Percentiles rank a stretch among this genome's conserved stretches.
Evolutionary conservation across 78 protist species (phyloP).

Genomic region (Protostelium mycophagum): DNA sequence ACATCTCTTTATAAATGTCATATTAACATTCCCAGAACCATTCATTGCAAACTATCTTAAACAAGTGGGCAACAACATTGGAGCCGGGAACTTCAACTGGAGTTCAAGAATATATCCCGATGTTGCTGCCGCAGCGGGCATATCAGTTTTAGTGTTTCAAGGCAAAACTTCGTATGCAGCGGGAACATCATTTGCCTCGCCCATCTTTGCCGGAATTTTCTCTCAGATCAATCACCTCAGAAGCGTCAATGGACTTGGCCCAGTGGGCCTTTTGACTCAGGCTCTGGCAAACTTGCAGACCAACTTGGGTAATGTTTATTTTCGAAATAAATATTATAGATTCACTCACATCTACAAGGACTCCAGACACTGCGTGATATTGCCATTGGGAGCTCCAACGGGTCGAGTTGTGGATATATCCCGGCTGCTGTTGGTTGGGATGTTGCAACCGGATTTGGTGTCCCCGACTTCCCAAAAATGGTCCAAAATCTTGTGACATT

Average conservation of each 20-base stretch:
- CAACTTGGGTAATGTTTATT: too few species aligned
- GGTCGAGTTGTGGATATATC: neutral
- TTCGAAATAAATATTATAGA: too few species aligned
- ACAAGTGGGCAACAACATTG: too few species aligned
- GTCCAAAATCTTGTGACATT: too few species aligned
- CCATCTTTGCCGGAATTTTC: neutral
- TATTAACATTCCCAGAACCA: too few species aligned
- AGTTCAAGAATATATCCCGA: neutral
- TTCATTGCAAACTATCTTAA: too few species aligned
- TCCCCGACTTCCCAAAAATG: too few species aligned
- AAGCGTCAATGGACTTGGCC: neutral
- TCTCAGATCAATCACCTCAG: neutral
- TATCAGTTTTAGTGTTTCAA: neutral
- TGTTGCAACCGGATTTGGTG: neutral
- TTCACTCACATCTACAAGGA: too few species aligned
- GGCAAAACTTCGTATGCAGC: neutral
- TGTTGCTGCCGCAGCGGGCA: neutral
- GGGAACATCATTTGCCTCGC: neutral
- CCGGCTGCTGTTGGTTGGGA: neutral
- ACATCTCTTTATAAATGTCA: too few species aligned
- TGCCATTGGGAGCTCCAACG: neutral
- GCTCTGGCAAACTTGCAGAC: neutral
- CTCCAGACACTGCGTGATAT: too few species aligned
- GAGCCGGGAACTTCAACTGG: neutral
- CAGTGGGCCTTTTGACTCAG: neutral